Evolutionary conservation across 2,329 filamentous ascomycete species (phyloP).

Genomic region (Emmonsiellopsis sp.): DNA sequence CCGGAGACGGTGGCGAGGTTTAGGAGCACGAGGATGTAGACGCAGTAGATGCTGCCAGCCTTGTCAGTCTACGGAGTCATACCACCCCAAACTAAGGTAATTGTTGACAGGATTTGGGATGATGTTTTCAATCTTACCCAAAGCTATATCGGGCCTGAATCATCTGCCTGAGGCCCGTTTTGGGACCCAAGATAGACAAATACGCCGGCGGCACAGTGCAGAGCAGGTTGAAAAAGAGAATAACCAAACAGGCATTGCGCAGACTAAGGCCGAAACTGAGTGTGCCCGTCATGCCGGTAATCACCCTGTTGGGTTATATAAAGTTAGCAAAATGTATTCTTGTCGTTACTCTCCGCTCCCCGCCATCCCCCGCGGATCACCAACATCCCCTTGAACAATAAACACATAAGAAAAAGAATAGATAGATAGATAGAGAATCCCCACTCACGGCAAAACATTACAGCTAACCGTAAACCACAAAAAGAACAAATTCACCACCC

Average conservation of each 20-base stretch:
- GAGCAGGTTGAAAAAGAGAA: slow-evolving; percentile 22
- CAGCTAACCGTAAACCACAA: slow-evolving; percentile 48
- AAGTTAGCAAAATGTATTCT: background rate
- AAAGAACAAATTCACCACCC: slow-evolving; percentile 46
- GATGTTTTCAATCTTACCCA: slow-evolving; percentile 12
- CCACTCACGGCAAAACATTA: slow-evolving; percentile 48
- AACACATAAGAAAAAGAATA: background rate
- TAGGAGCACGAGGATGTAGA: slow-evolving; percentile 52
- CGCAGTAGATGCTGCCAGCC: slow-evolving; percentile 8
- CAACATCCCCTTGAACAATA: background rate
- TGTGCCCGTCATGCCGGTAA: slow-evolving; percentile 12
- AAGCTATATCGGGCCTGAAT: slow-evolving; percentile 21
- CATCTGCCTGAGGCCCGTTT: slow-evolving; percentile 22
- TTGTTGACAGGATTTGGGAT: no score
- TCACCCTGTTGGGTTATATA: slow-evolving; percentile 2
- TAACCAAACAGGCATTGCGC: slow-evolving; percentile 10
- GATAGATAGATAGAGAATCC: background rate
- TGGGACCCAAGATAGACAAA: slow-evolving; percentile 18
- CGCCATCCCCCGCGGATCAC: background rate
- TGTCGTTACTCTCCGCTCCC: background rate
- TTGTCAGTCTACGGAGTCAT: background rate
- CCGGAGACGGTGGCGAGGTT: slow-evolving; percentile 55
- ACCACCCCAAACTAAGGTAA: background rate
- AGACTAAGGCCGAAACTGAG: slow-evolving; percentile 11
- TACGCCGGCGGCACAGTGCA: slow-evolving; percentile 17